Percentiles rank a stretch among this genome's conserved stretches.
Conservation (phyloP, 148 eudicot species). For the Dianthus caryophyllus region DNA sequence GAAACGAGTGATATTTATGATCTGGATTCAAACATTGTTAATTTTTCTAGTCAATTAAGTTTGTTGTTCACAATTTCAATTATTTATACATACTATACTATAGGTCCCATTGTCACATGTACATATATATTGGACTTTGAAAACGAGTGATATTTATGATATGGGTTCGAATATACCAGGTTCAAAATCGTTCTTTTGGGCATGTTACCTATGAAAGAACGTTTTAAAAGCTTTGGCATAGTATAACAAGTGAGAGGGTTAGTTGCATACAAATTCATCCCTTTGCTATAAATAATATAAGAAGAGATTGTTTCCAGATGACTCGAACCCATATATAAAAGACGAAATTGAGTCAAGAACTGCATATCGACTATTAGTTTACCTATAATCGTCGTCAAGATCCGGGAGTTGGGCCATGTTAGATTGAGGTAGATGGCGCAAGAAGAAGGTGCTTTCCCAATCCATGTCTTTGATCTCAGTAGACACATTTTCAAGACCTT, state of each 20-base stretch:
- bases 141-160: neutral
- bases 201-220: neutral
- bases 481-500: constrained; percentile 50
- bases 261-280: no score
- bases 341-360: neutral
- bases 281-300: neutral
- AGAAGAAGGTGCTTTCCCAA: constrained; percentile 73
- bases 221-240: neutral
- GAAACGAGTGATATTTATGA: no score
- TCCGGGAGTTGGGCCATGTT: constrained; percentile 58
- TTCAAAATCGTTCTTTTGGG: neutral
- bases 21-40: no score
- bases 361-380: neutral
- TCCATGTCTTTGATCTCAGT: constrained; percentile 55
- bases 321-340: neutral
- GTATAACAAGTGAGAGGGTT: neutral
- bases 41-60: no score
- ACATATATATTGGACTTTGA: neutral
- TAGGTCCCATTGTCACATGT: neutral
- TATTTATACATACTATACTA: no score
- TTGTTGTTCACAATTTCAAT: no score
- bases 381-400: constrained; percentile 56
- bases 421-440: constrained; percentile 62
- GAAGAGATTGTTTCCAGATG: neutral
- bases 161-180: neutral